Conservation (phyloP, 495 filamentous ascomycete genomes). For the Cenococcum geophilum region DNA sequence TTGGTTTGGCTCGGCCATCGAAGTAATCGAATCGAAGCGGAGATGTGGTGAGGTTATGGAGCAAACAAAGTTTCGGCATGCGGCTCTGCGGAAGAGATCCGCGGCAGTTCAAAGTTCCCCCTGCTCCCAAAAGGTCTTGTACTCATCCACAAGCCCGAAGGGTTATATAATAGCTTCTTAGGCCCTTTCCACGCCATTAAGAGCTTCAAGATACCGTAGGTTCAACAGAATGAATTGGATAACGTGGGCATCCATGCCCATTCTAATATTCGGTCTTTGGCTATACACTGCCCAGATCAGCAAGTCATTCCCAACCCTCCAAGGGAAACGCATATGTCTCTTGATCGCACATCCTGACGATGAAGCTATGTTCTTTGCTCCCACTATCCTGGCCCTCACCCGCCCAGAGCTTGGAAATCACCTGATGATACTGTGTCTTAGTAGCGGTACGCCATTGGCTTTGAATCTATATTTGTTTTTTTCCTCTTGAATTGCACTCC, state of each 20-base stretch:
- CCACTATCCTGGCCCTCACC: constrained; percentile 74
- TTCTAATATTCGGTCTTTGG: constrained; percentile 51
- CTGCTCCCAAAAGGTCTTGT: neutral
- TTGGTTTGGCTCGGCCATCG: constrained; percentile 14
- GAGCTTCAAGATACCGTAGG: neutral
- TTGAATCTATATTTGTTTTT: neutral
- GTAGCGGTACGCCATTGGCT: constrained; percentile 53
- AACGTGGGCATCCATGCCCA: constrained; percentile 47
- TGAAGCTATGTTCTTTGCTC: constrained; percentile 99
- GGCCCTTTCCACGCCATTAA: neutral
- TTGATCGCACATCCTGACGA: constrained; percentile 97
- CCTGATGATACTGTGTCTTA: constrained; percentile 88
- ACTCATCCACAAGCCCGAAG: too few species aligned
- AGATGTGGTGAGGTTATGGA: constrained; percentile 2
- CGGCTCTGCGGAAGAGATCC: constrained; percentile 4
- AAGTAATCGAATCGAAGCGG: neutral
- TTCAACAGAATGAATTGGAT: constrained; percentile 31
- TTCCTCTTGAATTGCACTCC: too few species aligned
- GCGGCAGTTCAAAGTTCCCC: neutral
- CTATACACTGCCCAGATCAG: constrained; percentile 53
- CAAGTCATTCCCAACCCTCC: constrained; percentile 59
- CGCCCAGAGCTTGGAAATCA: constrained; percentile 72
- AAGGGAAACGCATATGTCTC: constrained; percentile 75
- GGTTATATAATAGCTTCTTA: neutral
- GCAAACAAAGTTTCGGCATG: neutral